A percentile compares a stretch with the other conserved stretches of the same genome.
These are phyloP conservation scores for Daldinia concentrica DNA, from an alignment of 495 filamentous ascomycete genomes.

Conservation along the genomic window DNA sequence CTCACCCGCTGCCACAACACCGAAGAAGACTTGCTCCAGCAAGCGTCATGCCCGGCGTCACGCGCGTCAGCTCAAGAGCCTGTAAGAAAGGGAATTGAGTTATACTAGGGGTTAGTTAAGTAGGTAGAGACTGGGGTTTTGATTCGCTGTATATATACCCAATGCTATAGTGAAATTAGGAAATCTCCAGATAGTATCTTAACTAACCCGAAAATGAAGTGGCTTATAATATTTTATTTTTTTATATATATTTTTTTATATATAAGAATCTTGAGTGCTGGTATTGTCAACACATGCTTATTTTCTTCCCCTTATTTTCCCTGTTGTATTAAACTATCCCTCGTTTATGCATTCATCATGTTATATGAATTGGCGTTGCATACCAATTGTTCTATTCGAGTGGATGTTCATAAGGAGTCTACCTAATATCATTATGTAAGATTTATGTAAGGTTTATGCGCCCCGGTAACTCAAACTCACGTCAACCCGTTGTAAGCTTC, in stretches of 20 bases:
- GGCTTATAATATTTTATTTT: no score
- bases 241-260: no score
- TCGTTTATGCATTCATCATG: neutral
- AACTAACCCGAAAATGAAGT: neutral
- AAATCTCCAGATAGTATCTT: neutral
- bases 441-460: neutral
- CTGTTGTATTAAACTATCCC: no score
- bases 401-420: neutral
- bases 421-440: neutral
- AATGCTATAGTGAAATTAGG: neutral
- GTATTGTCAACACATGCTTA: no score
- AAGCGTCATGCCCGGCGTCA: neutral
- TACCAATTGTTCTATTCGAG: neutral
- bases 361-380: neutral
- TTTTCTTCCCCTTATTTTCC: no score
- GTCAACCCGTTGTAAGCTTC: neutral
- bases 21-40: neutral
- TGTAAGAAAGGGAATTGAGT: neutral
- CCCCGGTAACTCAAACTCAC: neutral
- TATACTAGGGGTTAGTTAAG: neutral
- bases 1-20: neutral
- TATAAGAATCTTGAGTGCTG: neutral
- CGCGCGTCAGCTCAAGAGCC: neutral
- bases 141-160: neutral
- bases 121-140: neutral